Evolutionary conservation across 2,329 filamentous ascomycete species (phyloP), one percentile per base, ranked within the genome.

Genomic region (Colletotrichum lupini): DNA sequence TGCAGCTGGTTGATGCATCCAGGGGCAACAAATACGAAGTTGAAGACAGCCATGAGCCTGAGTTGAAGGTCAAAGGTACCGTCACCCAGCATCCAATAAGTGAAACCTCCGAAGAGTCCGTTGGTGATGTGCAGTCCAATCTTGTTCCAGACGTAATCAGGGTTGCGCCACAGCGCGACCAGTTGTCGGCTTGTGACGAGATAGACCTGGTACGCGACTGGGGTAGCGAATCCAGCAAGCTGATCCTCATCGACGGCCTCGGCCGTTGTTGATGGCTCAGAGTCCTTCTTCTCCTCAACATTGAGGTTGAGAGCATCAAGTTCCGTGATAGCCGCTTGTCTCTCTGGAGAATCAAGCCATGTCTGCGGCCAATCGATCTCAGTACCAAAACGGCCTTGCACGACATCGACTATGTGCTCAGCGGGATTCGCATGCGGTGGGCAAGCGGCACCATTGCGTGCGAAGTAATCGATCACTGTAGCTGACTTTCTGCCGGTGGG

Each of bases 401-500:
- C 81, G 2, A 84, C 82, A 46, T 86, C 84, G 9, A 86, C 82
- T 68, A 86, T 85, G 72, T 85, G 83, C 75, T 86, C 84, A 1
- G 84, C 84, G 0, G 84, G 77, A 82, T 88, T 85, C 1, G 78
- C 77, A 24, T 80, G 79, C 4, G 74, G 73, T 0, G 85, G 86
- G 30, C 84, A 85, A 16, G 81, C 80, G 0, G 85, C 86, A 9
- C 86, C 87, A 46, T 87, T 82, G 3, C 79, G 79, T 19, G 81
- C 87, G 75, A 93, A 93, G 81, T 93, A 93, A 49, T 85, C 82
- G 1, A 90, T 85, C 61, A 93, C 80, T 0, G 83, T 89, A 2
- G 82, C 81, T 0, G 90, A 91, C 73, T 90, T 87, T 0, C 87
- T 77, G 0, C 92, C 92, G 52, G 93, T 90, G 2, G 92, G 85